Conservation (phyloP, 176 grass and related monocot species). For the Musa acuminata region DNA sequence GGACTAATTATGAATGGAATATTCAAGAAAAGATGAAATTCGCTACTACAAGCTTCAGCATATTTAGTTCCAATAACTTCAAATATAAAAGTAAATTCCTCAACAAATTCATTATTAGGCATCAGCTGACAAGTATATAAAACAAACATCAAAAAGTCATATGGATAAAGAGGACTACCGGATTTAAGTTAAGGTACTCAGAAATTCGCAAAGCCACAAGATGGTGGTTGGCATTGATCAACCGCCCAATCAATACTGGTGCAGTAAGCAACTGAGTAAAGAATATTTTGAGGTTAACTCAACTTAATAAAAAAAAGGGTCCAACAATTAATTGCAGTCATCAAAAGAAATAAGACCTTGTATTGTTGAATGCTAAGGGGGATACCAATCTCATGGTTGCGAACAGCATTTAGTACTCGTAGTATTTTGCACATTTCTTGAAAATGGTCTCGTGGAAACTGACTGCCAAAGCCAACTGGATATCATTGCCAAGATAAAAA, state of each 20-base stretch:
- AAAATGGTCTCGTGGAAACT: slow-evolving; percentile 69
- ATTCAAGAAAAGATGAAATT: not conserved
- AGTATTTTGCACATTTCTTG: slow-evolving; percentile 97
- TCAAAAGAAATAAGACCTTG: slow-evolving; percentile 45
- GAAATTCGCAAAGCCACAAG: slow-evolving; percentile 90
- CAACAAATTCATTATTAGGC: not conserved
- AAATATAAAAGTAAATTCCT: not conserved
- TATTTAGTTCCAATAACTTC: not conserved
- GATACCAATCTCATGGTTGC: slow-evolving; percentile 69
- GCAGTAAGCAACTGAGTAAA: slow-evolving; percentile 67
- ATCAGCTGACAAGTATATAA: not conserved
- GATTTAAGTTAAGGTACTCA: slow-evolving; percentile 79
- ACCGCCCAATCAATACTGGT: slow-evolving; percentile 68
- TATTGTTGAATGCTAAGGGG: slow-evolving; percentile 87
- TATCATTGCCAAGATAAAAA: slow-evolving; percentile 80
- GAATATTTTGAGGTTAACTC: slow-evolving; percentile 2
- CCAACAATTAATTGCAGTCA: slow-evolving; percentile 25
- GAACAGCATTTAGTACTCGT: slow-evolving; percentile 83
- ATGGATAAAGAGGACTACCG: slow-evolving; percentile 45
- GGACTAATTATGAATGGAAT: too few species aligned
- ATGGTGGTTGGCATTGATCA: slow-evolving; percentile 85
- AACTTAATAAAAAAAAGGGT: slow-evolving; percentile 1
- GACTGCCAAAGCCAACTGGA: slow-evolving; percentile 99
- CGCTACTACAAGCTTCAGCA: not conserved
- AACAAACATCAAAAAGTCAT: not conserved